Base-by-base conservation (phyloP, 805 yeast species). In the Lipomyces japonicus region DNA sequence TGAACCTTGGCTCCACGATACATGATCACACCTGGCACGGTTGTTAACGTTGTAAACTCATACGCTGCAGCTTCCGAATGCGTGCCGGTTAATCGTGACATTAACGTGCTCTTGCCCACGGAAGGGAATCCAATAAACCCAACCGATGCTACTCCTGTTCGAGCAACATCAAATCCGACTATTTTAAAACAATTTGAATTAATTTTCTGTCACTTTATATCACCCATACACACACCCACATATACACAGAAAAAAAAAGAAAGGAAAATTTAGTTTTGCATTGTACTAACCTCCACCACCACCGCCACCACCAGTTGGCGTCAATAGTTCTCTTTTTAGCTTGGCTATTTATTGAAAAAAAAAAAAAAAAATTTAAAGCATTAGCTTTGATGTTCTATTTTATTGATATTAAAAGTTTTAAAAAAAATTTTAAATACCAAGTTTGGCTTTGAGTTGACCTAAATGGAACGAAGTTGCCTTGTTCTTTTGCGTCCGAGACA, bases 91-190 rank as follows among this genome's bases (percentile, higher is more conserved):
- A 93, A 72, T 68, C 87, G 85, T 25, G 87, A 81, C 60, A 93
- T 76, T 51, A 93, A 71, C 1, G 99, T 93, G 38, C 70, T 61
- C 48, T 73, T 73, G 28, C 93, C 93, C 2, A 93, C 98, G 0
- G 97, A 90, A 1, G 99, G 99, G 67, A 93, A 93, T 2, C 99
- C 99, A 39, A 93, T 96, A 66, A 90, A 93, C 7, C 98, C 99
- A 45, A 93, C 95, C 6, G 95, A 81, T 2, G 96, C 97, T 12
- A 87, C 96, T 71, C 99, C 99, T 0, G 97, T 91, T 68, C 96
- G 81, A n/a, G 96, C 95, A 39, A 93, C 97, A 72, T 93, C 99
- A 70, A 93, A 93, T 5, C 98, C 98, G 21, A 78, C 80, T 58
- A 38, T 18, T 18, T 4, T 19, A n/a, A n/a, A n/a, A n/a, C n/a